Evolutionary conservation across 169 alveolate species (phyloP).

Genomic region (Eimeria maxima): DNA sequence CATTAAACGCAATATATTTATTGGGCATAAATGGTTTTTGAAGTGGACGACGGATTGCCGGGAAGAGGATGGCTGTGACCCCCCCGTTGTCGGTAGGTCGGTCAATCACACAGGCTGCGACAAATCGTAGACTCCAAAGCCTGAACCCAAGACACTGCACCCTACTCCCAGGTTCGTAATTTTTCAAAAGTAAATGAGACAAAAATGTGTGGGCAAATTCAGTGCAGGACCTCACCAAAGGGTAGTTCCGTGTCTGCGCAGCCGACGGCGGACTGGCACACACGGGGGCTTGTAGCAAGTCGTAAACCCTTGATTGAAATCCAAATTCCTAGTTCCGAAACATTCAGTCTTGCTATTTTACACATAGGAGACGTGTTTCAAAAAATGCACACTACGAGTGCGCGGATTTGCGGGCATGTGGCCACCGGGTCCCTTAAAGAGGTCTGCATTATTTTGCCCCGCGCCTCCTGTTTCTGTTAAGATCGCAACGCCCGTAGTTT

Average conservation of each 20-base stretch:
- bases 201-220: neutral
- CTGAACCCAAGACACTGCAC: neutral
- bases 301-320: neutral
- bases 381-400: neutral
- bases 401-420: too few relatives aligned
- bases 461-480: too few relatives aligned
- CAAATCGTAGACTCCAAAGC: neutral
- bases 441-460: too few relatives aligned
- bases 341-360: neutral
- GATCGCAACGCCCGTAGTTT: too few relatives aligned
- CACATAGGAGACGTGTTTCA: neutral
- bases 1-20: neutral
- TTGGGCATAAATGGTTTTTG: neutral
- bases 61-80: slow-evolving; percentile 17
- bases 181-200: neutral
- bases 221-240: neutral
- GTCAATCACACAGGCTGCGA: neutral
- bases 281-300: slow-evolving; percentile 1
- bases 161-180: neutral
- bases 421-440: too few relatives aligned
- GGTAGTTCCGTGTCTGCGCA: neutral
- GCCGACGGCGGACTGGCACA: slow-evolving; percentile 49
- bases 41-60: neutral
- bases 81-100: slow-evolving; percentile 33
- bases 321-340: neutral